These are phyloP conservation scores for Fusarium stilboides DNA, from an alignment of 2,329 filamentous ascomycete genomes.

Conservation along the genomic window DNA sequence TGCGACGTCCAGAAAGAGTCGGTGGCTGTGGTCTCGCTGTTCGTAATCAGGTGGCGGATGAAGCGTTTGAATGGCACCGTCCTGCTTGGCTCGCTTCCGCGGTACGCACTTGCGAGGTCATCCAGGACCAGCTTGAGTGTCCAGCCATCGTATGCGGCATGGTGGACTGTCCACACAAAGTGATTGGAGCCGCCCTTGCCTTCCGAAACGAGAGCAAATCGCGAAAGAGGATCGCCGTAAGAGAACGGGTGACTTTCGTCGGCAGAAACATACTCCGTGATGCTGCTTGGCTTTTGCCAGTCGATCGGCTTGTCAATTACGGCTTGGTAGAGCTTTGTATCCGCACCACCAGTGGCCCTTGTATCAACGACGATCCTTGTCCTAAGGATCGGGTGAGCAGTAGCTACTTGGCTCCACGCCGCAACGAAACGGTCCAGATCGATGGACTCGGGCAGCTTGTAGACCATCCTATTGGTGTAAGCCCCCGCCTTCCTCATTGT, in stretches of 20 bases:
- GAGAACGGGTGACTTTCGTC: conserved; percentile 12
- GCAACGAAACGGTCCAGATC: conserved; percentile 15
- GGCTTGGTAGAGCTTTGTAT: conserved; percentile 16
- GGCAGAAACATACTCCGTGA: conserved; percentile 12
- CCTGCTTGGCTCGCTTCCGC: conserved; percentile 6
- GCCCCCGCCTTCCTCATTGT: conserved; percentile 8
- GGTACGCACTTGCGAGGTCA: conserved; percentile 11
- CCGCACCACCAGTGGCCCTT: conserved; percentile 11
- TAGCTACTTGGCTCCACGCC: conserved; percentile 12
- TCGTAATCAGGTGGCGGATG: conserved; percentile 10
- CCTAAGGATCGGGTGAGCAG: conserved; percentile 13
- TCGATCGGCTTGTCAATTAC: conserved; percentile 11
- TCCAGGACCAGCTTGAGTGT: conserved; percentile 9
- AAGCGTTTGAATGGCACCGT: conserved; percentile 8
- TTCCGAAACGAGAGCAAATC: conserved; percentile 13
- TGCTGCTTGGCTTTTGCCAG: conserved; percentile 15
- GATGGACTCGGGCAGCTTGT: conserved; percentile 12
- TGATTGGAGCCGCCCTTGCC: conserved; percentile 1
- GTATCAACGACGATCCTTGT: conserved; percentile 16
- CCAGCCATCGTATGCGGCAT: conserved; percentile 13
- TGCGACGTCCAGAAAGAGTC: conserved; percentile 9
- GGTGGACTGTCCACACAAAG: conserved; percentile 13
- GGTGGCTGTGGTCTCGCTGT: conserved; percentile 7
- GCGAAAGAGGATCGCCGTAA: conserved; percentile 13
- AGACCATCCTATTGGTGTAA: conserved; percentile 12